These are phyloP conservation scores for Chloris gayana DNA, from an alignment of 176 grass and related monocot species.

Conservation along the genomic window DNA sequence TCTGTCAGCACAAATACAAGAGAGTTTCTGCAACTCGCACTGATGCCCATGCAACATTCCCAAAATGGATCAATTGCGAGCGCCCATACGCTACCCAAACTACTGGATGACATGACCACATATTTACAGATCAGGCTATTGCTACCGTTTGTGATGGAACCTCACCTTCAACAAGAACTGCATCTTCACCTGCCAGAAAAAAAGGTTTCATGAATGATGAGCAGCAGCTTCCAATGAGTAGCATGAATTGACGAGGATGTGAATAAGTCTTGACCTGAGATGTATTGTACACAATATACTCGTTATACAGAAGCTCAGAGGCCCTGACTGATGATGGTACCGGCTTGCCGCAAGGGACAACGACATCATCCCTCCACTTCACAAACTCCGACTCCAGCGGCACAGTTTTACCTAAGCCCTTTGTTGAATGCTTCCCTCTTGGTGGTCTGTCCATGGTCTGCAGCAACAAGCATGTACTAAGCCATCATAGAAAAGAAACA, in stretches of 20 bases:
- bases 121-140: conserved; percentile 4
- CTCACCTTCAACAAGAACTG: conserved; percentile 92
- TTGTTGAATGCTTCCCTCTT: conserved; percentile 93
- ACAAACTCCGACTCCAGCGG: conserved; percentile 75
- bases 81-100: neutral
- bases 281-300: conserved; percentile 93
- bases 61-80: conserved; percentile 41
- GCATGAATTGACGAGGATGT: neutral
- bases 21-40: conserved; percentile 2
- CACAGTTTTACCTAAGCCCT: conserved; percentile 87
- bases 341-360: conserved; percentile 88
- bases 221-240: neutral
- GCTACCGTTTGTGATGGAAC: conserved; percentile 73
- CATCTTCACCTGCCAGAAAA: conserved; percentile 89
- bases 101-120: neutral
- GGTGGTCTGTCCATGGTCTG: conserved; percentile 87
- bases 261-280: conserved; percentile 58
- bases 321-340: conserved; percentile 60
- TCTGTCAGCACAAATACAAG: neutral
- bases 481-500: neutral
- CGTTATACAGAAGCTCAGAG: conserved; percentile 89
- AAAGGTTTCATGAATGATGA: conserved; percentile 10
- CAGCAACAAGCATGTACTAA: conserved; percentile 26
- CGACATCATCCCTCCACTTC: conserved; percentile 83
- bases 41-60: conserved; percentile 35